phyloP scores from a whole-genome alignment of 106 monocot genomes.

The Gastrodia elata region DNA sequence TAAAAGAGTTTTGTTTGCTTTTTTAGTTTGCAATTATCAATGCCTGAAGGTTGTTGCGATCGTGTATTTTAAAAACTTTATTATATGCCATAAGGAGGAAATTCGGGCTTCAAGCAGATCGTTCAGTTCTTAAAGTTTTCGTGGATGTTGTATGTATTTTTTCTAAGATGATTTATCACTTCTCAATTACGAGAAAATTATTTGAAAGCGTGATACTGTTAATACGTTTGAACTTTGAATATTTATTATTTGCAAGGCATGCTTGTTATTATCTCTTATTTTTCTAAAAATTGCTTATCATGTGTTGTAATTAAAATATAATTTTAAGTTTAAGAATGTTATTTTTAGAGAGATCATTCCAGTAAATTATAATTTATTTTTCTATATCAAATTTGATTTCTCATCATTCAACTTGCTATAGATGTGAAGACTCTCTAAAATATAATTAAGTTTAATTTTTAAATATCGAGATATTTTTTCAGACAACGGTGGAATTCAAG shows the following conservation, averaged over 20 bases:
- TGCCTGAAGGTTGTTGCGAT: slow-evolving; percentile 53
- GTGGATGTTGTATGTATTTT: slow-evolving; percentile 47
- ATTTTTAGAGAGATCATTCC: background rate
- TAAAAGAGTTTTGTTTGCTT: background rate
- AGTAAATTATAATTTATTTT: background rate
- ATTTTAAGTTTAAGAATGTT: background rate
- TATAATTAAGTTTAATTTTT: too few species aligned
- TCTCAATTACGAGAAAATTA: background rate
- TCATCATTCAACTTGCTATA: background rate
- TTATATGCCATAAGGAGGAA: slow-evolving; percentile 19
- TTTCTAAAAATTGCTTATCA: background rate
- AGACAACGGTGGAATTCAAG: too few species aligned
- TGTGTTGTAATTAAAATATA: background rate
- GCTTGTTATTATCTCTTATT: background rate
- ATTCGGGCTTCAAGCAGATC: slow-evolving; percentile 32
- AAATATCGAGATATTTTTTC: too few species aligned
- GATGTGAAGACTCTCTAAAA: too few species aligned
- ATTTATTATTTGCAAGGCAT: background rate
- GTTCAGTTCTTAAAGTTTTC: slow-evolving; percentile 48
- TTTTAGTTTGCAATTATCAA: slow-evolving; percentile 17
- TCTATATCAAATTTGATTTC: background rate
- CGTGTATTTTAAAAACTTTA: slow-evolving; percentile 66
- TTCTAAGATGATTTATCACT: background rate
- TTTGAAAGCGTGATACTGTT: background rate
- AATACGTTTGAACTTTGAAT: background rate